Conservation (phyloP, 2,329 filamentous ascomycete species). For the Leptographium procerum region DNA sequence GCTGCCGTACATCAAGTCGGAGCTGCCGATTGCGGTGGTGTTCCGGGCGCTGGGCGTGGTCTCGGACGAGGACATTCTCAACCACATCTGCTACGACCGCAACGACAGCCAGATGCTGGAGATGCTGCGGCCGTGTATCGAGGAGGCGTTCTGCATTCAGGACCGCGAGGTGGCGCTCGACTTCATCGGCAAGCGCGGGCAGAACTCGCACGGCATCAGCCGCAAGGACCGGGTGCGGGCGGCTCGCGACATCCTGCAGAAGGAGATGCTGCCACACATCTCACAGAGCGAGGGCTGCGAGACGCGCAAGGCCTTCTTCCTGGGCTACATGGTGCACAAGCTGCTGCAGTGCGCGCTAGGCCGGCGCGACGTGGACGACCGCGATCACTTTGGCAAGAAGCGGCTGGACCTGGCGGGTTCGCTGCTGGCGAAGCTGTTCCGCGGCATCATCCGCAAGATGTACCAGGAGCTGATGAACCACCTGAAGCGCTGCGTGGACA, state of each 20-base stretch:
- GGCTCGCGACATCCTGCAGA: constrained; percentile 88
- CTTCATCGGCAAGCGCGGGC: constrained; percentile 88
- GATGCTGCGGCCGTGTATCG: constrained; percentile 92
- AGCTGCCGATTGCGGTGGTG: constrained; percentile 88
- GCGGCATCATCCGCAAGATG: constrained; percentile 79
- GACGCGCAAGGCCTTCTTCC: constrained; percentile 92
- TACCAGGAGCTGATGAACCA: constrained; percentile 86
- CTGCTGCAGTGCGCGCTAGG: constrained; percentile 88
- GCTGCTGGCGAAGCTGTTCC: constrained; percentile 90
- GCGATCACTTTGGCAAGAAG: constrained; percentile 99
- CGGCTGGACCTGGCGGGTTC: constrained; percentile 90
- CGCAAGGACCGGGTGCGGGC: constrained; percentile 84
- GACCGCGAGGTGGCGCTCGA: constrained; percentile 90
- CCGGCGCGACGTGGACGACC: constrained; percentile 86
- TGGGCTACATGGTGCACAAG: constrained; percentile 98
- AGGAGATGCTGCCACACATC: constrained; percentile 93
- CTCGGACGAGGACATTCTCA: constrained; percentile 94
- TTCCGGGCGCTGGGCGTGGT: constrained; percentile 94
- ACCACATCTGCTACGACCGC: constrained; percentile 93
- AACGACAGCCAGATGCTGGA: constrained; percentile 96
- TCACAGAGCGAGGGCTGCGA: constrained; percentile 91
- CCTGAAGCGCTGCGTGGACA: constrained; percentile 84
- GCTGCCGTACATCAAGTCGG: constrained; percentile 84
- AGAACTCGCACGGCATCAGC: constrained; percentile 56
- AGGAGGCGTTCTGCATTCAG: constrained; percentile 93